These are phyloP conservation scores for Apophysomyces ossiformis DNA, from an alignment of 371 early-diverging fungal species.

Conservation along the genomic window DNA sequence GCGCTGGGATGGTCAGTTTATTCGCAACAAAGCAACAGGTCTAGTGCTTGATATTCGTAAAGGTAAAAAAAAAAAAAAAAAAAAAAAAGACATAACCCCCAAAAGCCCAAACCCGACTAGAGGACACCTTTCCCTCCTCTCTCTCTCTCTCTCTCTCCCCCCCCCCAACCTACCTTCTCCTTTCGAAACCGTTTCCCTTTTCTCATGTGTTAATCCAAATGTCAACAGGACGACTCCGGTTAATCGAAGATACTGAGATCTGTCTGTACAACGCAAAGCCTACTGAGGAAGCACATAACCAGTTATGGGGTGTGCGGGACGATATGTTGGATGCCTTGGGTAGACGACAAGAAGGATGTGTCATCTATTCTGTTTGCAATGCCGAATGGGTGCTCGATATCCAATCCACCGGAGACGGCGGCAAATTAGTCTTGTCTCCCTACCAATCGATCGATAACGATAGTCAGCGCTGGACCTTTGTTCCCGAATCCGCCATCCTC, in stretches of 20 bases:
- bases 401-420: slow-evolving; percentile 21
- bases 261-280: slow-evolving; percentile 46
- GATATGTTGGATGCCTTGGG: slow-evolving; percentile 35
- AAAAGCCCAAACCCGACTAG: too few species aligned
- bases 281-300: slow-evolving; percentile 42
- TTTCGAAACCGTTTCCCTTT: background rate
- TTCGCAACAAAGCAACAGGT: slow-evolving; percentile 14
- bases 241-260: slow-evolving; percentile 57
- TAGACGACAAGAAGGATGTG: slow-evolving; percentile 31
- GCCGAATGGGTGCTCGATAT: slow-evolving; percentile 56
- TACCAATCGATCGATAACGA: slow-evolving; percentile 49
- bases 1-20: slow-evolving; percentile 17
- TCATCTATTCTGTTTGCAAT: slow-evolving; percentile 43
- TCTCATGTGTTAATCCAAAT: background rate
- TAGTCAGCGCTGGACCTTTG: slow-evolving; percentile 50
- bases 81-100: background rate
- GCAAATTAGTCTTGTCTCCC: slow-evolving; percentile 49
- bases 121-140: too few species aligned
- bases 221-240: slow-evolving; percentile 40
- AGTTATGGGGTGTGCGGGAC: slow-evolving; percentile 43
- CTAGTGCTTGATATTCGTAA: slow-evolving; percentile 19
- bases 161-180: too few species aligned
- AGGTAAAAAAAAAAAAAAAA: slow-evolving; percentile 6
- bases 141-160: too few species aligned
- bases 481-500: background rate